A percentile compares a stretch with the other conserved stretches of the same genome.
Evolutionary conservation across 1,139 yeast genomes (phyloP).

Genomic region (Geotrichum carabidarum): DNA sequence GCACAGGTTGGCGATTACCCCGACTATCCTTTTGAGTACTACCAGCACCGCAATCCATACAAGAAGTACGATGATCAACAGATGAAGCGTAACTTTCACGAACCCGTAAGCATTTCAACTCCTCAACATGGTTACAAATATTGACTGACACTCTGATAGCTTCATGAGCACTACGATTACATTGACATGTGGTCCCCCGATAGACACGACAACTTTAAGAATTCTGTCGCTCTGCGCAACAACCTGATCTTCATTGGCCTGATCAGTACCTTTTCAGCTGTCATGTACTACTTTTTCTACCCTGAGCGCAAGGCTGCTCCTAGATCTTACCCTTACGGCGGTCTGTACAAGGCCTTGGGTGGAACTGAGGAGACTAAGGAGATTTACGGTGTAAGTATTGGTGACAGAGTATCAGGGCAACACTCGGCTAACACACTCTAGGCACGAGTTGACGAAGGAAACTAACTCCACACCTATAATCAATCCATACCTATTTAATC

Average conservation of each 20-base stretch:
- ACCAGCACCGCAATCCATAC: conserved; percentile 65
- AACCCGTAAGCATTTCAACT: conserved; percentile 41
- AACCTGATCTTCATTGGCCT: conserved; percentile 51
- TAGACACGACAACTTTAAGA: conserved; percentile 56
- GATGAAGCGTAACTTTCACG: conserved; percentile 71
- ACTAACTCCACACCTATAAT: conserved; percentile 6
- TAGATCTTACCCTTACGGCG: conserved; percentile 69
- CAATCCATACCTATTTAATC: neutral
- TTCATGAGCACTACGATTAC: conserved; percentile 65
- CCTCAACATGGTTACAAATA: neutral
- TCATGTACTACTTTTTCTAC: conserved; percentile 54
- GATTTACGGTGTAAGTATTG: conserved; percentile 28
- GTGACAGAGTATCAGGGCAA: neutral
- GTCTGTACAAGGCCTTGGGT: conserved; percentile 69
- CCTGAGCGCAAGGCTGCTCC: conserved; percentile 78
- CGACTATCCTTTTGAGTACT: conserved; percentile 43
- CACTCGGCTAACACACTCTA: conserved; percentile 6
- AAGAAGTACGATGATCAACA: conserved; percentile 75
- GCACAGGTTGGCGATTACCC: conserved; percentile 47
- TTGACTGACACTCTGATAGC: conserved; percentile 20
- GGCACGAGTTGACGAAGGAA: conserved; percentile 21
- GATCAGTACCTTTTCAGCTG: conserved; percentile 51
- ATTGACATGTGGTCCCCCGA: conserved; percentile 89
- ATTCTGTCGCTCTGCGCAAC: conserved; percentile 55
- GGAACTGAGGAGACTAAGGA: conserved; percentile 42